Conservation (phyloP, 1,284 basidiomycete genomes). For the Papiliotrema terrestris region DNA sequence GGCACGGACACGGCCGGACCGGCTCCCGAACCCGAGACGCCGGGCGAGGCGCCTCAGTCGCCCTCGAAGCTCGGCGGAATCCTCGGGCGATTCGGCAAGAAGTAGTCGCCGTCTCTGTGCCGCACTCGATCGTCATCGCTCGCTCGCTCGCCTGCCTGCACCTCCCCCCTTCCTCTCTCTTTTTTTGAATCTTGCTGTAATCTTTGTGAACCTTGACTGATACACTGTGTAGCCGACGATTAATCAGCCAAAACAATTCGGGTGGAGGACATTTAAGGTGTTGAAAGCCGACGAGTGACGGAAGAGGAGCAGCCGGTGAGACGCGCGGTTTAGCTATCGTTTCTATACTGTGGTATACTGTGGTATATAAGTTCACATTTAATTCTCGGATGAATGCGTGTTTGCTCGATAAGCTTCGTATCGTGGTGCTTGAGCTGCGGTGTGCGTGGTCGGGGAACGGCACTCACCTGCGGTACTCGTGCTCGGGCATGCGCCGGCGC, state of each 20-base stretch:
- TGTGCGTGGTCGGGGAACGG: too few relatives aligned
- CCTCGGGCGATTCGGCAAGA: slow-evolving; percentile 19
- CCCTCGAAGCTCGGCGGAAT: slow-evolving; percentile 13
- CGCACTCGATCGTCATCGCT: too few relatives aligned
- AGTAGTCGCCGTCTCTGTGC: neutral
- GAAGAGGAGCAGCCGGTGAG: neutral
- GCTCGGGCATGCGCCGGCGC: too few relatives aligned
- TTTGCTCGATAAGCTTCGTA: too few relatives aligned
- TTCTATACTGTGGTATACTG: too few relatives aligned
- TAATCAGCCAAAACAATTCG: neutral
- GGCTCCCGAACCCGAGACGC: slow-evolving; percentile 18
- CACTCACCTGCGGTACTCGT: too few relatives aligned
- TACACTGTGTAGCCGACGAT: slow-evolving; percentile 9
- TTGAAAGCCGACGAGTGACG: neutral
- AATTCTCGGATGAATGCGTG: too few relatives aligned
- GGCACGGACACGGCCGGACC: slow-evolving; percentile 9
- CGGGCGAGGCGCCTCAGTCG: slow-evolving; percentile 8
- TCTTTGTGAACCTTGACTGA: slow-evolving; percentile 2
- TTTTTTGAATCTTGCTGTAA: neutral
- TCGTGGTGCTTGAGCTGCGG: too few relatives aligned
- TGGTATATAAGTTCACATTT: too few relatives aligned
- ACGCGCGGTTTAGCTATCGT: too few relatives aligned
- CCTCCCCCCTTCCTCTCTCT: neutral
- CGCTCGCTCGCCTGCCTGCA: slow-evolving; percentile 1
- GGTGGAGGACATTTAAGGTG: neutral